These are phyloP conservation scores for Neofusicoccum sp. DNA, from an alignment of 2,329 filamentous ascomycete genomes.

Conservation along the genomic window DNA sequence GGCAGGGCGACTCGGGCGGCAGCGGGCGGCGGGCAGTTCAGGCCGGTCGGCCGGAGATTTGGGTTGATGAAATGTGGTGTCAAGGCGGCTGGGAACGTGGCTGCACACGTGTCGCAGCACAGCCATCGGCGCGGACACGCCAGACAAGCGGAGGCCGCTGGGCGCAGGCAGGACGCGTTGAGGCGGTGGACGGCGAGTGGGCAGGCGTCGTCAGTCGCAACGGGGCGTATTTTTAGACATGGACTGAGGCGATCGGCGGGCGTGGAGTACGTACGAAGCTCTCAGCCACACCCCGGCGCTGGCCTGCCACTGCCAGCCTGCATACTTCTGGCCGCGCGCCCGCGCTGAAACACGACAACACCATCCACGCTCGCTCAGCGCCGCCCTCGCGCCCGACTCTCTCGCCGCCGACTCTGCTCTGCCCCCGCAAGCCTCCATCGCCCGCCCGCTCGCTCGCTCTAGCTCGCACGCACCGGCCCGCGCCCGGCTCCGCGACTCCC, in stretches of 20 bases:
- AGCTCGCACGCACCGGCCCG: neutral
- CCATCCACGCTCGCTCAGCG: constrained; percentile 6
- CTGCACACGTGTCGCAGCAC: constrained; percentile 19
- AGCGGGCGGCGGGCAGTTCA: neutral
- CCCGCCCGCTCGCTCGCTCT: neutral
- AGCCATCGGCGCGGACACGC: neutral
- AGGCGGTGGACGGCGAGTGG: constrained; percentile 3
- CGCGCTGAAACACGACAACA: constrained; percentile 10
- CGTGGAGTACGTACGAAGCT: neutral
- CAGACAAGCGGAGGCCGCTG: neutral
- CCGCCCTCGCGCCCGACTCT: neutral
- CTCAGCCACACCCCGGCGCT: constrained; percentile 12
- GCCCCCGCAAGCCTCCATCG: neutral
- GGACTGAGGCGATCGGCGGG: no score
- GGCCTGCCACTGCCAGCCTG: neutral
- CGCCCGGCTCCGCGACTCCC: constrained; percentile 3
- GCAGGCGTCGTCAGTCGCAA: constrained; percentile 8
- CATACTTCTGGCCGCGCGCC: neutral
- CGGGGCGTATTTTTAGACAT: constrained; percentile 1
- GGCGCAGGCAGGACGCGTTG: neutral
- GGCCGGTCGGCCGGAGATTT: constrained; percentile 8
- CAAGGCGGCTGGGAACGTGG: constrained; percentile 9
- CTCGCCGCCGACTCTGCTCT: neutral
- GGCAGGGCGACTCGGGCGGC: no score
- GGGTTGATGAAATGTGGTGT: neutral